Evolutionary conservation across 768 basidiomycete species (phyloP).

Genomic region (Podaxis sp.): DNA sequence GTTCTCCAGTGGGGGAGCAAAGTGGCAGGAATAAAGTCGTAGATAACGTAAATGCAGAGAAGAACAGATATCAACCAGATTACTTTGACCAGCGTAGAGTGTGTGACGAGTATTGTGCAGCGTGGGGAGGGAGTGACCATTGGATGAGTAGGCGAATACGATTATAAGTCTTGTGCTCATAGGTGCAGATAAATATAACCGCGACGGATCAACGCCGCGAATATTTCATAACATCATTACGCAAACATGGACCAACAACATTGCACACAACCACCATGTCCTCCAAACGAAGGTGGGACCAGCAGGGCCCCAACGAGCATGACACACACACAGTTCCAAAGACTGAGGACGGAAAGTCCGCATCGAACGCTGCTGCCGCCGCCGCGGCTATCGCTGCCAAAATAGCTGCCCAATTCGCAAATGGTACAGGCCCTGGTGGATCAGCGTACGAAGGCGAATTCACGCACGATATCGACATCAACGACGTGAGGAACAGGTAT

Average conservation of each 20-base stretch:
- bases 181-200: background rate
- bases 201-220: background rate
- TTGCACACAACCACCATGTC: slow-evolving; percentile 11
- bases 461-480: slow-evolving; percentile 92
- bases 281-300: slow-evolving; percentile 50
- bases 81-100: background rate
- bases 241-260: slow-evolving; percentile 7
- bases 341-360: slow-evolving; percentile 56
- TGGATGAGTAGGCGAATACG: background rate
- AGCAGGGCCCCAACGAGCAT: slow-evolving; percentile 50
- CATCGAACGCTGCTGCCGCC: slow-evolving; percentile 63
- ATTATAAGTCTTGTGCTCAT: background rate
- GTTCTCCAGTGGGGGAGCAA: background rate
- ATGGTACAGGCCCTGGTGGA: slow-evolving; percentile 39
- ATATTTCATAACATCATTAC: background rate
- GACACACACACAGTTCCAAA: slow-evolving; percentile 39
- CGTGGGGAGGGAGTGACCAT: background rate
- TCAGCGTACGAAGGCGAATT: slow-evolving; percentile 74
- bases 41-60: background rate
- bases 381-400: slow-evolving; percentile 91
- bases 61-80: background rate
- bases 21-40: background rate
- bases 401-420: slow-evolving; percentile 85
- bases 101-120: background rate
- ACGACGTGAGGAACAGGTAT: slow-evolving; percentile 93